Evolutionary conservation across 805 yeast genomes (phyloP).

Genomic region (Pichia paraexigua): DNA sequence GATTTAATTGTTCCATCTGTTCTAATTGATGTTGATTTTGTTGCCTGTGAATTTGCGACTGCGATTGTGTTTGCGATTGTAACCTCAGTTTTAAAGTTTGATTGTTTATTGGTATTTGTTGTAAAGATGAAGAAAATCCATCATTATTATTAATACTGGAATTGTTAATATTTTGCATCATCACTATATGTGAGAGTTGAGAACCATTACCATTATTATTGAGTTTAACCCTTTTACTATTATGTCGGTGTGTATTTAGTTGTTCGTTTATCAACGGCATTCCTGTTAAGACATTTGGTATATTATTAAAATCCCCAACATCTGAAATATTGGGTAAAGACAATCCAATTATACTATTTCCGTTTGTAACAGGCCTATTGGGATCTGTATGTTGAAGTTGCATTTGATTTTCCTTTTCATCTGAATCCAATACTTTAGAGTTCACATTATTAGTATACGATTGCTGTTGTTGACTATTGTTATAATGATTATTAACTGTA

Average conservation of each 20-base stretch:
- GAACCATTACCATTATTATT: not conserved
- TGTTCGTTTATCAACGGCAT: not conserved
- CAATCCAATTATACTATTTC: not conserved
- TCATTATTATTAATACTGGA: not conserved
- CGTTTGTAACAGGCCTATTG: not conserved
- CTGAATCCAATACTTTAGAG: not conserved
- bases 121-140: not conserved
- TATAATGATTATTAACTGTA: not conserved
- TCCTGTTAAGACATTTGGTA: not conserved
- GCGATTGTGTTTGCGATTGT: not conserved
- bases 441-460: not conserved
- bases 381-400: not conserved
- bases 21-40: constrained; percentile 11
- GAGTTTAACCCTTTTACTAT: not conserved
- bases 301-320: not conserved
- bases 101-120: not conserved
- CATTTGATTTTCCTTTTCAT: not conserved
- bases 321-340: not conserved
- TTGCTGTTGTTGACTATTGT: not conserved
- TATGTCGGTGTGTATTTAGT: not conserved
- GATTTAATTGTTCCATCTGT: not conserved
- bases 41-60: constrained; percentile 1
- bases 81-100: constrained; percentile 3
- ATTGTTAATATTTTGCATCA: not conserved
- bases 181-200: not conserved